A percentile compares a stretch with the other conserved stretches of the same genome.
Conservation (phyloP, 23 red algal species). For the Gracilaria caudata region DNA sequence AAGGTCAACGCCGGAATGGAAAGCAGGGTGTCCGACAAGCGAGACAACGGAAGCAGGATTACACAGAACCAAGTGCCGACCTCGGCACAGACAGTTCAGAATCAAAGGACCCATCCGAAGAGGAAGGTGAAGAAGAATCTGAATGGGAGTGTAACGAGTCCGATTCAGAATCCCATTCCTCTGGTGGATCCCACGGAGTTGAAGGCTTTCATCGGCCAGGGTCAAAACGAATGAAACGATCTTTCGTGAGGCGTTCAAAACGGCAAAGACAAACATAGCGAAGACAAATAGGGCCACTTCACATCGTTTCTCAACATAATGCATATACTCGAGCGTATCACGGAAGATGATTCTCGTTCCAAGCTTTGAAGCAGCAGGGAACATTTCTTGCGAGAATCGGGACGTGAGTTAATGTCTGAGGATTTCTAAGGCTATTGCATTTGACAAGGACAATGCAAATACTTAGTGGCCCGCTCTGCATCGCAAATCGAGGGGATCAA, state of each 20-base stretch:
- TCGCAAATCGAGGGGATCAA: background rate
- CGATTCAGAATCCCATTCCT: background rate
- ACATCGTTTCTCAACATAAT: background rate
- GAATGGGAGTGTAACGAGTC: constrained; percentile 17
- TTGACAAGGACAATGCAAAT: no score
- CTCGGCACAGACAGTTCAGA: constrained; percentile 1
- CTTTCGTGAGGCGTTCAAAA: constrained; percentile 5
- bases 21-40: background rate
- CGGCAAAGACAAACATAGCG: constrained; percentile 3
- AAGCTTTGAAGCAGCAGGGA: background rate
- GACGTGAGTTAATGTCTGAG: background rate
- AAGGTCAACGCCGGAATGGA: background rate
- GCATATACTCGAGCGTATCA: background rate
- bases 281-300: background rate
- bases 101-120: constrained; percentile 18
- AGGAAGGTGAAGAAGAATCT: constrained; percentile 21
- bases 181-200: background rate
- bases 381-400: no score
- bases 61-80: background rate
- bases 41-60: constrained; percentile 1
- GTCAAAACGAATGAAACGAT: background rate
- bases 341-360: background rate
- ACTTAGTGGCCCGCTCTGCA: background rate
- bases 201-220: background rate
- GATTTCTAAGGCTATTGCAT: background rate